Evolutionary conservation across 75 land plant species (phyloP).

Genomic region (Larix kaempferi): DNA sequence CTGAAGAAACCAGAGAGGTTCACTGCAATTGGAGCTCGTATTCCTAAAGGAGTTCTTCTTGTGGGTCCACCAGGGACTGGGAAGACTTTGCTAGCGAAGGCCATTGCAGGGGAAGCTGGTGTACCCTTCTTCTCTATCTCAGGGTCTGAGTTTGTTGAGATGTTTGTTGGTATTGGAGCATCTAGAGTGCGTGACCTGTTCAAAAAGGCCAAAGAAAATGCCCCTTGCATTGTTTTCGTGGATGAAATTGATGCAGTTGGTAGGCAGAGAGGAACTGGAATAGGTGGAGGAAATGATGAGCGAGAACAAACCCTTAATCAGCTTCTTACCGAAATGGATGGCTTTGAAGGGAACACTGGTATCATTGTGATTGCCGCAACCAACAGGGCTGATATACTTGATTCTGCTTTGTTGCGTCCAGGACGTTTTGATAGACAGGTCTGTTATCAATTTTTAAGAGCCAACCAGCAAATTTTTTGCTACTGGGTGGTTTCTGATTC

Average conservation of each 20-base stretch:
- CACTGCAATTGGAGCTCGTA: conserved; percentile 95
- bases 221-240: conserved; percentile 99
- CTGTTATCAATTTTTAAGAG: background rate
- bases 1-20: conserved; percentile 97
- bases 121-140: conserved; percentile 99
- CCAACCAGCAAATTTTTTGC: background rate
- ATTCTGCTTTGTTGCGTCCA: conserved; percentile 91
- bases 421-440: conserved; percentile 99
- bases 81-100: conserved; percentile 93
- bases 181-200: conserved; percentile 98
- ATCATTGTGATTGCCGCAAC: conserved; percentile 97
- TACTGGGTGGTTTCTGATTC: background rate
- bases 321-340: conserved; percentile 99
- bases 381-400: conserved; percentile 97
- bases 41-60: conserved; percentile 97
- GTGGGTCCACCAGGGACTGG: conserved; percentile 99
- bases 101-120: conserved; percentile 99
- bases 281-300: conserved; percentile 99
- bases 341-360: conserved; percentile 98
- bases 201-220: conserved; percentile 99
- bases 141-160: conserved; percentile 98
- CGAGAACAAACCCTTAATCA: conserved; percentile 96
- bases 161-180: conserved; percentile 99
- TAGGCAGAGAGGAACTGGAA: conserved; percentile 95
- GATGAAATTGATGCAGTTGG: conserved; percentile 99